phyloP scores from a whole-genome alignment of 2,329 filamentous ascomycete genomes.

The Chaetothyriales sp. region DNA sequence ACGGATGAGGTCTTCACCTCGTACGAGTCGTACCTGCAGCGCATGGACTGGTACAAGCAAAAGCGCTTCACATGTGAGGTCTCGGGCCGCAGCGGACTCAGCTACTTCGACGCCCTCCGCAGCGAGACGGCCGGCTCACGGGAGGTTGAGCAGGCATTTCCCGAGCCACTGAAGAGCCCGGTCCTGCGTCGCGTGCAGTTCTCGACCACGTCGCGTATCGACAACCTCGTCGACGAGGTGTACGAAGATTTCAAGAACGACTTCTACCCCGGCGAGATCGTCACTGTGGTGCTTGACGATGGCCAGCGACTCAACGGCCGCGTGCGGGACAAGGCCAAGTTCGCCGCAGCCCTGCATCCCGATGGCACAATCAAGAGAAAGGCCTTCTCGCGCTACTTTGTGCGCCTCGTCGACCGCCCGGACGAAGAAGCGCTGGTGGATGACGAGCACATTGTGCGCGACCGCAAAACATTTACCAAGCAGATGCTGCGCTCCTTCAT shows the following conservation, averaged over 20 bases:
- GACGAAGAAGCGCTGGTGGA: conserved; percentile 69
- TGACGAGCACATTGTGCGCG: conserved; percentile 66
- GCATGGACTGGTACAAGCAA: conserved; percentile 26
- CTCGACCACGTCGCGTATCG: conserved; percentile 74
- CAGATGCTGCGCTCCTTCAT: conserved; percentile 85
- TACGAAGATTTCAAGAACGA: conserved; percentile 62
- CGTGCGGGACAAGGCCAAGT: conserved; percentile 73
- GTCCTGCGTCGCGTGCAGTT: conserved; percentile 86
- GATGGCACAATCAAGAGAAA: conserved; percentile 54
- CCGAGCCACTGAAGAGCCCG: conserved; percentile 77
- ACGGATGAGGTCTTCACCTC: conserved; percentile 80
- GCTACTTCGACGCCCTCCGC: conserved; percentile 80
- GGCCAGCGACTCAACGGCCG: conserved; percentile 51
- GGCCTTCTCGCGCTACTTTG: conserved; percentile 65
- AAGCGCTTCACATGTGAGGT: conserved; percentile 91
- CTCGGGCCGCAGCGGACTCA: conserved; percentile 78
- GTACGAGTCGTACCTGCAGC: conserved; percentile 74
- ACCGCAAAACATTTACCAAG: conserved; percentile 87
- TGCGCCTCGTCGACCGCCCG: conserved; percentile 53
- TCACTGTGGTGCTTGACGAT: conserved; percentile 55
- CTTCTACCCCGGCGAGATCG: conserved; percentile 77
- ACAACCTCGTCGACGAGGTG: conserved; percentile 43
- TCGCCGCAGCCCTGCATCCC: conserved; percentile 41
- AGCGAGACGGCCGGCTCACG: conserved; percentile 63
- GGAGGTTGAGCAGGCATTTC: conserved; percentile 83